Base-by-base conservation (phyloP, 805 yeast species). In the Starmerella etchellsii region DNA sequence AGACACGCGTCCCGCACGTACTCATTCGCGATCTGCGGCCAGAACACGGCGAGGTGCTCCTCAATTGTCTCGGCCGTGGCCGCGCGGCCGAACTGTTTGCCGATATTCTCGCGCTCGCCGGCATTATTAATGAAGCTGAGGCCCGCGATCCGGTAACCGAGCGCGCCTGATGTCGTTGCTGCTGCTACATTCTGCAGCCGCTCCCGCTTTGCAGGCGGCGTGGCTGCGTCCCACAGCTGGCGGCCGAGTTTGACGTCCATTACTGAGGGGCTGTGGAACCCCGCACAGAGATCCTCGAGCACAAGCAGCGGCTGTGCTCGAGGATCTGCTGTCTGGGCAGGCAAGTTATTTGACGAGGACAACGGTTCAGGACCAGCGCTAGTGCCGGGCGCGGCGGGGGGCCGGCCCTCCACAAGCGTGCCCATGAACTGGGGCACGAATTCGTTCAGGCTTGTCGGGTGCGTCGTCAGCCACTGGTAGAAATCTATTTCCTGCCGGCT, bases 201-300 rank as follows among this genome's bases (percentile, higher is more conserved):
- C 37, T 60, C 60, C 14, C 60, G 66, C 53, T 91, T 88, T 23
- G 74, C 94, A 0, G 49, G 55, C 2, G 71, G 46, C 1, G 82
- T 74, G 13, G 53, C 50, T 2, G 51, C 53, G 58, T 88, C 97
- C 51, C 78, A 74, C 28, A 88, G 61, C 9, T 68, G 54, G 5
- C 74, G 59, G 0, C 98, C 98, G 3, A 88, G 64, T 56, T 88
- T 88, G 35, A 88, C 72, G 57, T 88, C 98, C 47, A 88, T 53
- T 2, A 91, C 69, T 40, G 80, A 71, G 0, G 97, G 96, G 34
- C 64, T 60, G 3, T 37, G 54, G 54, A 67, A 81, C 0, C 83
- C 83, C 40, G 69, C 56, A 23, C 80, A 62, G 2, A 78, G 56
- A 57, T 88, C 91, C 51, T 77, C 77, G 26, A 91, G 61, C 7